phyloP scores from a whole-genome alignment of 106 monocot species.

The Vanilla planifolia region DNA sequence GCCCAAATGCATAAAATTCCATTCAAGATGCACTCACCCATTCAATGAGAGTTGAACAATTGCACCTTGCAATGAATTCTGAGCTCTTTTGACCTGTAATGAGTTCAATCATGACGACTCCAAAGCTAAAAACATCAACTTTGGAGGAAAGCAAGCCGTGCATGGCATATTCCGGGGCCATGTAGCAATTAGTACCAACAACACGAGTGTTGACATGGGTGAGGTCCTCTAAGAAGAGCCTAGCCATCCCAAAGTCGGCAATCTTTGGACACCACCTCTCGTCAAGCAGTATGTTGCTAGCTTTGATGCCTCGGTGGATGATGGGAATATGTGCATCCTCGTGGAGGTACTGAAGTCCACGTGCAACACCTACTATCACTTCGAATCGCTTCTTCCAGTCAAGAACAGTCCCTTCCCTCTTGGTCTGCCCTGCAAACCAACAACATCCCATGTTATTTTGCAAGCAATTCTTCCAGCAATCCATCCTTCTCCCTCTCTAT shows the following conservation, averaged over 20 bases:
- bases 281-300: constrained; percentile 74
- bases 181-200: constrained; percentile 77
- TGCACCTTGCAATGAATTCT: constrained; percentile 18
- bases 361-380: constrained; percentile 56
- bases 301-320: constrained; percentile 83
- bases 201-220: constrained; percentile 62
- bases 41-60: constrained; percentile 53
- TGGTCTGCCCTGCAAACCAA: not conserved
- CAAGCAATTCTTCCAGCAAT: not conserved
- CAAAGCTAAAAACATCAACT: constrained; percentile 79
- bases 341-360: constrained; percentile 70
- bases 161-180: constrained; percentile 86
- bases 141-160: constrained; percentile 58
- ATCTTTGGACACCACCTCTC: constrained; percentile 62
- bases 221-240: constrained; percentile 53
- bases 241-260: constrained; percentile 80
- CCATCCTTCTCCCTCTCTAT: too few relatives aligned
- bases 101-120: constrained; percentile 61
- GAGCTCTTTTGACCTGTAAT: constrained; percentile 62
- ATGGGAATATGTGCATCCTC: constrained; percentile 73
- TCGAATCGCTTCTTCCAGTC: constrained; percentile 43
- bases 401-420: not conserved
- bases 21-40: constrained; percentile 32
- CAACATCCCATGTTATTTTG: not conserved
- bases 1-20: not conserved